These are phyloP conservation scores for Auricularia heimuer DNA, from an alignment of 768 basidiomycete genomes.

Conservation along the genomic window DNA sequence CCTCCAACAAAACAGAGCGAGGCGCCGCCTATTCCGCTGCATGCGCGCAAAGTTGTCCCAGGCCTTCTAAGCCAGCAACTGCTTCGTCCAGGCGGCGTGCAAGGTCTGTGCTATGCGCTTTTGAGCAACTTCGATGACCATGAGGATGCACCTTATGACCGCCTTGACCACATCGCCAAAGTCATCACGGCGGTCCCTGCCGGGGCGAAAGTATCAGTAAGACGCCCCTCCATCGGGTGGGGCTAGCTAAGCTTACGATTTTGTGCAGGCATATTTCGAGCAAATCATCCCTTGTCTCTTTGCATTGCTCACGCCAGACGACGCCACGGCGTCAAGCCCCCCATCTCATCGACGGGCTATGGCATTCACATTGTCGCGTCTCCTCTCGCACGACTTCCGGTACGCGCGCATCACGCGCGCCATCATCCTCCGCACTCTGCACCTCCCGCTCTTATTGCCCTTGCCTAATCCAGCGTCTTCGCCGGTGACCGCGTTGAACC, in stretches of 20 bases:
- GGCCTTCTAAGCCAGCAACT: slow-evolving; percentile 63
- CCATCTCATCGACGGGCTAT: slow-evolving; percentile 47
- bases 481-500: slow-evolving; percentile 29
- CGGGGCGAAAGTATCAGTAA: slow-evolving; percentile 43
- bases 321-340: slow-evolving; percentile 22
- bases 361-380: slow-evolving; percentile 58
- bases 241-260: not conserved
- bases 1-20: slow-evolving; percentile 8
- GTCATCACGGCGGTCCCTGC: slow-evolving; percentile 57
- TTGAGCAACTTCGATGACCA: slow-evolving; percentile 51
- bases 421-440: slow-evolving; percentile 40
- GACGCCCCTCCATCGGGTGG: slow-evolving; percentile 10
- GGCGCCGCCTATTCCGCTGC: slow-evolving; percentile 28
- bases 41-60: slow-evolving; percentile 50
- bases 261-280: slow-evolving; percentile 49
- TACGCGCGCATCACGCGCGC: slow-evolving; percentile 4
- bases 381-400: slow-evolving; percentile 32
- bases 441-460: slow-evolving; percentile 36
- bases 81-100: slow-evolving; percentile 58
- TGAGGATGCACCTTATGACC: slow-evolving; percentile 51
- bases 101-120: slow-evolving; percentile 56
- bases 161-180: slow-evolving; percentile 61
- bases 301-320: slow-evolving; percentile 31
- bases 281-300: slow-evolving; percentile 47
- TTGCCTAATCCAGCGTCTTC: not conserved